phyloP scores from a whole-genome alignment of 2,329 filamentous ascomycete genomes.

The Kalmusia sp. region DNA sequence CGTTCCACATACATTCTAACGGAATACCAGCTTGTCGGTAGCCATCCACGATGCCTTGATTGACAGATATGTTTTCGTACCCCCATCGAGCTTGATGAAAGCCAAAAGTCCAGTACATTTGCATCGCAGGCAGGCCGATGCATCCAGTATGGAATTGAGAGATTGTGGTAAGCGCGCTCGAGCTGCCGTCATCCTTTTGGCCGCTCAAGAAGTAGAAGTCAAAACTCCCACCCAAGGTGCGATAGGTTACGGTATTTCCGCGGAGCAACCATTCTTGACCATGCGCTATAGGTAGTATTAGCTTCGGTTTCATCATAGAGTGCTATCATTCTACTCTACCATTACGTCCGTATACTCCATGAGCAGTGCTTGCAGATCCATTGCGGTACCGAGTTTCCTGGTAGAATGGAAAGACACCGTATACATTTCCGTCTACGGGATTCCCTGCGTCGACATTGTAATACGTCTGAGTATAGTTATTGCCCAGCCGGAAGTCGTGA shows the following conservation, averaged over 20 bases:
- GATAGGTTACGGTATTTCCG: constrained; percentile 70
- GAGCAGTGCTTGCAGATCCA: constrained; percentile 10
- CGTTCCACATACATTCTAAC: constrained; percentile 50
- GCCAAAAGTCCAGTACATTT: constrained; percentile 78
- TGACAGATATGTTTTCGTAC: constrained; percentile 56
- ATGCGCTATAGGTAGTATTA: constrained; percentile 59
- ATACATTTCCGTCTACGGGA: constrained; percentile 13
- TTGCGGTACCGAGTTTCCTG: constrained; percentile 20
- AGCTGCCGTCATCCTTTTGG: constrained; percentile 70
- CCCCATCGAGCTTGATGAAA: constrained; percentile 84
- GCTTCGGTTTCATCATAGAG: not conserved
- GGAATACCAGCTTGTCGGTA: constrained; percentile 62
- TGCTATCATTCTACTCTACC: constrained; percentile 1
- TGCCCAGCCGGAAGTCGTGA: constrained; percentile 69
- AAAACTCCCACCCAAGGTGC: constrained; percentile 74
- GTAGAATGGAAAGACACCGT: constrained; percentile 21
- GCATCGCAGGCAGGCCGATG: constrained; percentile 74
- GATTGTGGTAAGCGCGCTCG: constrained; percentile 48
- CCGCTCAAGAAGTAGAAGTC: constrained; percentile 80
- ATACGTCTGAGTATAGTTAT: constrained; percentile 70
- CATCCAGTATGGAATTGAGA: constrained; percentile 69
- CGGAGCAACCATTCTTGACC: constrained; percentile 74
- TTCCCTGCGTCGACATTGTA: constrained; percentile 68
- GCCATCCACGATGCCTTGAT: constrained; percentile 52
- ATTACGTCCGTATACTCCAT: constrained; percentile 25